Evolutionary conservation across 2,329 filamentous ascomycete species (phyloP), one percentile per base, ranked within the genome.

Genomic region (Pyrenophora teres): DNA sequence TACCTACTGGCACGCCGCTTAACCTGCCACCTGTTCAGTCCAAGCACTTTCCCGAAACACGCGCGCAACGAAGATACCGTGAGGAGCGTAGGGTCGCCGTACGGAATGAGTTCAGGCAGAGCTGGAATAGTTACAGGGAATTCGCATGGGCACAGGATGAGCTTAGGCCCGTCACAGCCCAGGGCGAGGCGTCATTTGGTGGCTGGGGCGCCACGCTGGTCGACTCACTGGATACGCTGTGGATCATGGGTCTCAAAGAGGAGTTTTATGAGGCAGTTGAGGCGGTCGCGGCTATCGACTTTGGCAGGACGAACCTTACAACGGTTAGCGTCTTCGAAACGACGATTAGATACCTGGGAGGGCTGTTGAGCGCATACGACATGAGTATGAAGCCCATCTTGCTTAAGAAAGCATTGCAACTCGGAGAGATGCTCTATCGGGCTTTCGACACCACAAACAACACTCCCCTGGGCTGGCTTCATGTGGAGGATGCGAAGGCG

Each of bases 261-360:
- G 78, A 81, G 16, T 81, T 80, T 48, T 68, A 76, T 32, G 72
- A 78, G 39, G 78, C 78, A 1, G 77, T 80, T 1, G 62, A 71
- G 32, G 76, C 75, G n/a, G 69, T 77, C 3, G 68, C 75, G 4
- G 59, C 63, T 8, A 79, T 81, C 40, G 76, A 80, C 54, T 77
- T 80, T 38, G 72, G 74, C 19, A 68, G 67, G 16, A 71, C 69
- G 10, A 64, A 73, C 2, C 69, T 71, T 13, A 64, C 66, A 9
- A 72, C 75, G 21, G 65, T 81, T 58, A 80, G 78, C 59, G 77
- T 80, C n/a, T 81, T 80, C 49, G 78, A 81, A 56, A 80, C 78
- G 0, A 80, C 77, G 0, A 81, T 80, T 38, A 67, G 73, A 31
- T 74, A 74, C 37, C 65, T 75, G 6, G 72, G 73, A 15, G 73